phyloP scores from a whole-genome alignment of 2,329 filamentous ascomycete species.

The Fusarium nelsonii region DNA sequence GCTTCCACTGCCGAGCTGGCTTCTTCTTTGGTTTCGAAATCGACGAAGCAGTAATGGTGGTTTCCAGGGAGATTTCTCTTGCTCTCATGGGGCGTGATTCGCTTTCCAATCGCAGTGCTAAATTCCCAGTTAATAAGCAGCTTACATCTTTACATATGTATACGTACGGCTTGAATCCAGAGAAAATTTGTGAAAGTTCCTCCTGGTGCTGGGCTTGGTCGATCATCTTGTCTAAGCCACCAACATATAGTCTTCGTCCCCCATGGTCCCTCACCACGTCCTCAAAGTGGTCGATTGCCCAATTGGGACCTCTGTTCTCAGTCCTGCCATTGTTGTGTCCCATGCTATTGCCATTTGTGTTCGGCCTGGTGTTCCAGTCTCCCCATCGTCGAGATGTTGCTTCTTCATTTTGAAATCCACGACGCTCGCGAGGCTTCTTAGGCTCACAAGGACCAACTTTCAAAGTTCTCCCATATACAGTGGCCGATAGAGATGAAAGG shows the following conservation, averaged over 20 bases:
- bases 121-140: background rate
- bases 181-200: slow-evolving; percentile 62
- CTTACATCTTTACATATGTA: rapidly evolving
- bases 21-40: slow-evolving; percentile 67
- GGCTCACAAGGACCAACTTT: slow-evolving; percentile 75
- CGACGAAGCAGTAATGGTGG: slow-evolving; percentile 75
- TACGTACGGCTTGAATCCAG: slow-evolving; percentile 54
- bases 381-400: slow-evolving; percentile 58
- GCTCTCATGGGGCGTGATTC: slow-evolving; percentile 69
- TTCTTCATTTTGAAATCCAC: slow-evolving; percentile 25
- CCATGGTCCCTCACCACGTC: slow-evolving; percentile 48
- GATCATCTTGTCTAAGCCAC: slow-evolving; percentile 62
- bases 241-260: slow-evolving; percentile 62
- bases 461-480: slow-evolving; percentile 69
- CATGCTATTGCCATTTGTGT: slow-evolving; percentile 7
- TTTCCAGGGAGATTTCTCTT: slow-evolving; percentile 65
- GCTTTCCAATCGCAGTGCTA: slow-evolving; percentile 57
- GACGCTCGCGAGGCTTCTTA: slow-evolving; percentile 53
- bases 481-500: slow-evolving; percentile 66
- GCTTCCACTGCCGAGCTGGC: slow-evolving; percentile 61
- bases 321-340: background rate
- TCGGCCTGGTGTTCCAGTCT: slow-evolving; percentile 54
- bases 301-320: slow-evolving; percentile 16
- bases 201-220: slow-evolving; percentile 61
- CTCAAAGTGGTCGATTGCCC: slow-evolving; percentile 49